These are phyloP conservation scores for Penicillium maclennaniae DNA, from an alignment of 495 filamentous ascomycete species.

Conservation along the genomic window DNA sequence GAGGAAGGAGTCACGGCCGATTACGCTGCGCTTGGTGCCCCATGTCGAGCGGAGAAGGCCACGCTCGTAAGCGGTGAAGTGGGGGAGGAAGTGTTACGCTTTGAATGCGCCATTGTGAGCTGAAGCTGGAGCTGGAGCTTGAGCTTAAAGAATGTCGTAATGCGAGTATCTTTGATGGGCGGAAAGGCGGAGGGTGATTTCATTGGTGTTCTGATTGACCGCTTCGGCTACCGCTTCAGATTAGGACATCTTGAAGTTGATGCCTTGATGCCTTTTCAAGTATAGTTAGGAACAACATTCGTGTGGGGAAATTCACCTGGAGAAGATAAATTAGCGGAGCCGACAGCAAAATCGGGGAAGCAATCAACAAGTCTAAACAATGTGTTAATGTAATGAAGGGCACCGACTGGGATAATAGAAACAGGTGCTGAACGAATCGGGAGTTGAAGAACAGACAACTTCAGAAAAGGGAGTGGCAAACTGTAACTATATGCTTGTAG, in stretches of 20 bases:
- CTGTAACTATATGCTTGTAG: too few species aligned
- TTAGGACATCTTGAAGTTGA: neutral
- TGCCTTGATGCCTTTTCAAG: neutral
- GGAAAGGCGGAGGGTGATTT: neutral
- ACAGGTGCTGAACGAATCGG: too few species aligned
- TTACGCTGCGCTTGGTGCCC: slow-evolving; percentile 77
- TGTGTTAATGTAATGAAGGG: too few species aligned
- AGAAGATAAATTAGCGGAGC: too few species aligned
- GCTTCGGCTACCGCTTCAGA: neutral
- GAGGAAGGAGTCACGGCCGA: slow-evolving; percentile 88
- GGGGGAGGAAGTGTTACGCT: slow-evolving; percentile 92
- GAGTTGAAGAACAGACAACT: too few species aligned
- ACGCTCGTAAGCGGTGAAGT: slow-evolving; percentile 94
- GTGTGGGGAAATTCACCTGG: too few species aligned
- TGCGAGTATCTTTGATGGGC: neutral
- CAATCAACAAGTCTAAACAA: too few species aligned
- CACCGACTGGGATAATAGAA: too few species aligned
- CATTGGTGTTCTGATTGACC: neutral
- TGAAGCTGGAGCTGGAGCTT: neutral
- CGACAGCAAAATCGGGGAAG: too few species aligned
- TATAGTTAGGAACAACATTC: too few species aligned
- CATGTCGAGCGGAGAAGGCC: slow-evolving; percentile 72
- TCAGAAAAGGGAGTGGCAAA: too few species aligned
- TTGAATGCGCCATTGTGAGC: slow-evolving; percentile 49
- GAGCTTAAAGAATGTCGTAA: neutral